Conservation (phyloP, 208 protist genomes). For the Acanthamoeba healyi region DNA sequence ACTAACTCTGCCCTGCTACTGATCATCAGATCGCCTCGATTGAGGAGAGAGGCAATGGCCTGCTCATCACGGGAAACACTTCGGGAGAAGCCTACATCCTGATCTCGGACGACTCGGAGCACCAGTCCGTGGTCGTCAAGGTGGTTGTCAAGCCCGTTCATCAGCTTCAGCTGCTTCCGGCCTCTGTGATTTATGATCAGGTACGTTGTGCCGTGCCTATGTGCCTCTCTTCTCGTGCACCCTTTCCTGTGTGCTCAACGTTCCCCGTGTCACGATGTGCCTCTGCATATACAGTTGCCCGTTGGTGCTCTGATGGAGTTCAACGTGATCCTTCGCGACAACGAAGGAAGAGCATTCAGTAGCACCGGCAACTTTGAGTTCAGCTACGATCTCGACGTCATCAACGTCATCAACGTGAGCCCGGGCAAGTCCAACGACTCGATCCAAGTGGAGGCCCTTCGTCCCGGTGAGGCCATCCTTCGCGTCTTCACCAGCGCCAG, state of each 20-base stretch:
- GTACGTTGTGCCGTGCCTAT: background rate
- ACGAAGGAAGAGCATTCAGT: conserved; percentile 54
- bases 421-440: conserved; percentile 33
- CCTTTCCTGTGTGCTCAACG: no score
- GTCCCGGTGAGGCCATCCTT: conserved; percentile 73
- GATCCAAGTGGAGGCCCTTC: conserved; percentile 34
- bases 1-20: no score
- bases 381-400: conserved; percentile 21
- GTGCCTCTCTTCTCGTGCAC: no score
- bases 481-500: conserved; percentile 57
- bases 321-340: conserved; percentile 58
- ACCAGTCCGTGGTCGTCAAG: conserved; percentile 67
- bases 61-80: background rate
- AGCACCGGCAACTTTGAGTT: conserved; percentile 13
- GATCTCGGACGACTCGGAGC: conserved; percentile 27
- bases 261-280: no score
- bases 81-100: conserved; percentile 50
- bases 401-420: conserved; percentile 51
- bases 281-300: conserved; percentile 42
- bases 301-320: conserved; percentile 54
- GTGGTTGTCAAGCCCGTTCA: conserved; percentile 72
- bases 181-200: conserved; percentile 25
- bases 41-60: background rate
- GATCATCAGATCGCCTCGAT: background rate
- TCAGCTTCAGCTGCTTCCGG: conserved; percentile 48